Evolutionary conservation across 1,284 basidiomycete genomes (phyloP).

Genomic region (Trichosporon asahii): DNA sequence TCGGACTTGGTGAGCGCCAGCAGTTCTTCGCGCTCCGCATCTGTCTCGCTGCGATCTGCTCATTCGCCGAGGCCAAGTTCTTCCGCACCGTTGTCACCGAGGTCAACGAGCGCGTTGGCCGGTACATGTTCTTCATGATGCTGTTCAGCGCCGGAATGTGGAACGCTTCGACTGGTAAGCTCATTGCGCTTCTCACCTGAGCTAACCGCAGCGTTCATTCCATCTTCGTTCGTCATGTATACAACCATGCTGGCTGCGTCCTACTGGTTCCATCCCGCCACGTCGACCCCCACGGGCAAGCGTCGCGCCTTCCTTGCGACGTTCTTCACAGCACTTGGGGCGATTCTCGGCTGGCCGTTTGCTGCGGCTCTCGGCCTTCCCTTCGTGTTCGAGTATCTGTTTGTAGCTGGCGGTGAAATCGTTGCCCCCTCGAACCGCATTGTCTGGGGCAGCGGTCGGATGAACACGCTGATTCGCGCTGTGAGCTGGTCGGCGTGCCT

Average conservation of each 20-base stretch:
- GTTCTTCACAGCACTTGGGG: constrained; percentile 72
- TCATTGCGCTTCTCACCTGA: neutral
- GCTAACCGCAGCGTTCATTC: constrained; percentile 69
- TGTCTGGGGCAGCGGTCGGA: constrained; percentile 62
- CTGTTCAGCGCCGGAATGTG: constrained; percentile 88
- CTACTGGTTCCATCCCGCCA: constrained; percentile 67
- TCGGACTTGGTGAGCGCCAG: constrained; percentile 49
- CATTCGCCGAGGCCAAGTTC: constrained; percentile 76
- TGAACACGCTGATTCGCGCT: constrained; percentile 61
- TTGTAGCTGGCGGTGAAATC: constrained; percentile 69
- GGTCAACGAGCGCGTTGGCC: constrained; percentile 82
- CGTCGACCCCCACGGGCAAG: constrained; percentile 59
- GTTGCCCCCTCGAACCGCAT: constrained; percentile 58
- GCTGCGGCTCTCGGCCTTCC: constrained; percentile 79
- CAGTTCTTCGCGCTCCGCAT: constrained; percentile 83
- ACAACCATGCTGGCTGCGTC: constrained; percentile 77
- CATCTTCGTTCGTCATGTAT: constrained; percentile 94
- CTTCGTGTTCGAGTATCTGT: constrained; percentile 86
- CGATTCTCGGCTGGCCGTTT: constrained; percentile 95
- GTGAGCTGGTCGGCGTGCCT: constrained; percentile 62
- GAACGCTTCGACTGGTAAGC: constrained; percentile 66
- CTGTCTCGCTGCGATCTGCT: constrained; percentile 68
- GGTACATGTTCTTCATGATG: constrained; percentile 84
- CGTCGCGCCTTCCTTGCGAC: constrained; percentile 59
- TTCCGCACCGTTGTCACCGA: constrained; percentile 76